Conservation (phyloP, 2,329 filamentous ascomycete species). For the Emmonsiellopsis sp. region DNA sequence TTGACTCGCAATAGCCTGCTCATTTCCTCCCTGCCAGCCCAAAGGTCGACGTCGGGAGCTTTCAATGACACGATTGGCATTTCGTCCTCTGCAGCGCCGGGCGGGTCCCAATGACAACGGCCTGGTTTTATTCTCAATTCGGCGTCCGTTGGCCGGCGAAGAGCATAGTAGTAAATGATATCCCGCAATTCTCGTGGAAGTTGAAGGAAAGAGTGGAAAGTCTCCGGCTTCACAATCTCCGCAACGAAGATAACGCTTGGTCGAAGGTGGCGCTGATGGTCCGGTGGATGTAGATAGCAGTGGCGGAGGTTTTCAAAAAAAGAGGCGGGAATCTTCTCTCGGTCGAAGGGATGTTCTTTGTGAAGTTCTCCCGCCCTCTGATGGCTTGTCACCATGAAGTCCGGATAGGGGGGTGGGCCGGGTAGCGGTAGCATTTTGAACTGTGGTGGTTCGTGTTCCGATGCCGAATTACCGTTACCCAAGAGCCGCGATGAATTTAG, state of each 20-base stretch:
- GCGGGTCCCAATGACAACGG: not conserved
- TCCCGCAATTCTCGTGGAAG: conserved; percentile 1
- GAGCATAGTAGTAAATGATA: not conserved
- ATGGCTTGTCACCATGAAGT: not conserved
- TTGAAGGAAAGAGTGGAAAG: not conserved
- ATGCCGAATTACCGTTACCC: too few relatives aligned
- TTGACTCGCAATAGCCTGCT: not conserved
- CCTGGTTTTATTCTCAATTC: not conserved
- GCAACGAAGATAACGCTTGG: not conserved
- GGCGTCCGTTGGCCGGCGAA: not conserved
- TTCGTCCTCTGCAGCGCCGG: not conserved
- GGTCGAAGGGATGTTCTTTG: not conserved
- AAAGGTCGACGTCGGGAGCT: not conserved
- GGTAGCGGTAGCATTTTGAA: not conserved
- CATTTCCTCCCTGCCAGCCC: conserved; percentile 1
- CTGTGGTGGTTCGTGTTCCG: not conserved
- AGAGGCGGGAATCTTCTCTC: not conserved
- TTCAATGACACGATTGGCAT: not conserved
- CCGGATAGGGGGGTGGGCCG: not conserved
- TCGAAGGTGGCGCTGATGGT: not conserved
- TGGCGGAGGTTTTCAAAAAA: not conserved
- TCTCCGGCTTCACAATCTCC: not conserved
- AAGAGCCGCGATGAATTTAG: too few relatives aligned
- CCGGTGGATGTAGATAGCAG: not conserved
- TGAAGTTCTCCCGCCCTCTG: not conserved